Conservation (phyloP, 495 filamentous ascomycete genomes). For the Ascodesmis nigricans region DNA sequence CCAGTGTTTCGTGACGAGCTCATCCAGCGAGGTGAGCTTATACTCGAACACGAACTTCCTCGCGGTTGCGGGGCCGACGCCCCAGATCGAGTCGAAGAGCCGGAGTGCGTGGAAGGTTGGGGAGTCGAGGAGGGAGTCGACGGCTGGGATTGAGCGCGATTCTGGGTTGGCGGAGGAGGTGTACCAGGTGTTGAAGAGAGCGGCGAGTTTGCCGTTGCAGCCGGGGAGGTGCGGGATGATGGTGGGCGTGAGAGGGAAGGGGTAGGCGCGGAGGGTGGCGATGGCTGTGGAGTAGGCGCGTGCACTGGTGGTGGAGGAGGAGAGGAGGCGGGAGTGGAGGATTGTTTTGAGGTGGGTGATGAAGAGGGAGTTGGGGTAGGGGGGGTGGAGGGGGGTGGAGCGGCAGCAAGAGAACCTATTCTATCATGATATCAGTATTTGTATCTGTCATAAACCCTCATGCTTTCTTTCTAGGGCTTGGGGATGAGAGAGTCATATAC, state of each 20-base stretch:
- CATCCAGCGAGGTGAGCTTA: constrained; percentile 59
- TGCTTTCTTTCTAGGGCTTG: no score
- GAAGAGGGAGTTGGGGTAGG: constrained; percentile 55
- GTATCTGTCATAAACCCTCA: no score
- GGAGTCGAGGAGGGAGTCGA: constrained; percentile 40
- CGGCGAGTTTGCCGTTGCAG: constrained; percentile 59
- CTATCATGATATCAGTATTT: no score
- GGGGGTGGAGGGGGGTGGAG: constrained; percentile 40
- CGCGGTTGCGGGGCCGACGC: constrained; percentile 66
- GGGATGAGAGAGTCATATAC: no score
- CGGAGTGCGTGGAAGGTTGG: constrained; percentile 38
- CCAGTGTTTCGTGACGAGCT: constrained; percentile 75
- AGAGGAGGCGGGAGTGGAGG: constrained; percentile 43
- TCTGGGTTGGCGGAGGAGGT: constrained; percentile 22
- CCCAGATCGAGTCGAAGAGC: constrained; percentile 66
- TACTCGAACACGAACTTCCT: constrained; percentile 58
- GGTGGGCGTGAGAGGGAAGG: constrained; percentile 31
- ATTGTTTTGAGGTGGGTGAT: constrained; percentile 56
- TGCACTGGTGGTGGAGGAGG: constrained; percentile 52
- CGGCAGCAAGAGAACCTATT: constrained; percentile 65
- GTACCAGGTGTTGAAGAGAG: constrained; percentile 57
- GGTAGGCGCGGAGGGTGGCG: constrained; percentile 64
- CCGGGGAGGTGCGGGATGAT: constrained; percentile 58
- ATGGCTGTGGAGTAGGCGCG: constrained; percentile 80
- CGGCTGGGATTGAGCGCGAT: constrained; percentile 36